Base-by-base conservation (phyloP, 768 basidiomycete species). In the Naganishia onofrii region DNA sequence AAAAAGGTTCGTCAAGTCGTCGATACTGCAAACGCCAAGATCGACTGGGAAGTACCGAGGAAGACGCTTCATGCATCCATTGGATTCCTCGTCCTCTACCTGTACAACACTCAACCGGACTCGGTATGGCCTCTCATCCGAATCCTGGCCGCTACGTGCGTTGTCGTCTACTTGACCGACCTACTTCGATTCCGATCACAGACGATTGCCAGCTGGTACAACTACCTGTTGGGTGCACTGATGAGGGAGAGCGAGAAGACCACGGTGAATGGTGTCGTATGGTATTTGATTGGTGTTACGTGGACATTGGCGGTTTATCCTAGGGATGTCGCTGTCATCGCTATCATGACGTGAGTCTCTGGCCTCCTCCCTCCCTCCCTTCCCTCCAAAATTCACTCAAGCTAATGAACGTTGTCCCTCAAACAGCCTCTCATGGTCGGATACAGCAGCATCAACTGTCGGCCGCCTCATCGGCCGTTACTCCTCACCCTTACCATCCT, bases 181-280 rank as follows among this genome's bases (percentile, higher is more conserved):
- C 74, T 90, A 51, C 81, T 94, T 36, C 87, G 93, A 31, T 84
- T 95, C 52, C 84, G 84, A 32, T 87, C 83, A 42, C 85, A 87
- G 2, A 73, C 82, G 0, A 89, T 94, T 74, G 91, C 86, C 67
- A 83, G 84, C 55, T 76, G 86, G 9, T 94, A 90, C 76, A 92
- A 94, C 78, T 82, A 83, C 21, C 81, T 81, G 46, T 80, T 92
- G 4, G 92, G 93, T 26, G 88, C 90, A 74, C 85, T 95, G 60
- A 94, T 95, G 93, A 86, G 93, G 12, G 91, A 94, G 72, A 87
- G 87, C 72, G 93, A 94, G 83, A 88, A 91, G 87, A 84, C 87
- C 77, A 83, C 86, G 34, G 85, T 88, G 12, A 95, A 96, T 76
- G 93, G 93, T 0, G 91, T 93, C 32, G 87, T 88, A 56, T 95